Conservation (phyloP, 352 stramenopile genomes). For the Pythium sukuiense region DNA sequence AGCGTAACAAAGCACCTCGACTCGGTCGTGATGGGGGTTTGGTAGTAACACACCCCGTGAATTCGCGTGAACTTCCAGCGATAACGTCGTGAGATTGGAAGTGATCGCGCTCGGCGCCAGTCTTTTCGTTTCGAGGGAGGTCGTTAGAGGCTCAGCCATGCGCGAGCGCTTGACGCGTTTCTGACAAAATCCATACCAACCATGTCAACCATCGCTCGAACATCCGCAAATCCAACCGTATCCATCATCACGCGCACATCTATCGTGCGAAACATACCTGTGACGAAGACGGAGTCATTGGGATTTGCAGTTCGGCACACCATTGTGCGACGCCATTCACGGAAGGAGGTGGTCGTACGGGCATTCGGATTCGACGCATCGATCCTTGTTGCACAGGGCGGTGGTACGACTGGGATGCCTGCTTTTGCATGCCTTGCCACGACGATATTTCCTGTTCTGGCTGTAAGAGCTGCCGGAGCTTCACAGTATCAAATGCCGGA, state of each 20-base stretch:
- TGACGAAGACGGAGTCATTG: neutral
- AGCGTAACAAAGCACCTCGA: constrained; percentile 64
- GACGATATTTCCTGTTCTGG: neutral
- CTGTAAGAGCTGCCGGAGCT: neutral
- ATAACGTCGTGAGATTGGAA: constrained; percentile 81
- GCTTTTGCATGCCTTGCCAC: constrained; percentile 2
- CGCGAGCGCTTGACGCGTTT: constrained; percentile 8
- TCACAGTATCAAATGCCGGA: constrained; percentile 45
- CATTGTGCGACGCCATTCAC: constrained; percentile 8
- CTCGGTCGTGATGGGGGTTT: constrained; percentile 64
- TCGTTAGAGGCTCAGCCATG: constrained; percentile 12
- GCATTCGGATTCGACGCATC: constrained; percentile 13
- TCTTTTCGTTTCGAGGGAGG: constrained; percentile 21
- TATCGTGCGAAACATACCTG: constrained; percentile 2
- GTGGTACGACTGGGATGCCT: neutral
- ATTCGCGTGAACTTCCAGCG: constrained; percentile 68
- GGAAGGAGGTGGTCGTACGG: constrained; percentile 15
- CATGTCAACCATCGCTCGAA: neutral
- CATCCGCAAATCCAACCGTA: too few species aligned
- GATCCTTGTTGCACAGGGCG: neutral
- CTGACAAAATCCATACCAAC: neutral
- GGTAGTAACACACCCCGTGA: constrained; percentile 62
- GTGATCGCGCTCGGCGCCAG: constrained; percentile 29
- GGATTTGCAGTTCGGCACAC: neutral
- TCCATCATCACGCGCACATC: too few species aligned